These are phyloP conservation scores for Aureobasidium zeae DNA, from an alignment of 2,329 filamentous ascomycete species.

Conservation along the genomic window DNA sequence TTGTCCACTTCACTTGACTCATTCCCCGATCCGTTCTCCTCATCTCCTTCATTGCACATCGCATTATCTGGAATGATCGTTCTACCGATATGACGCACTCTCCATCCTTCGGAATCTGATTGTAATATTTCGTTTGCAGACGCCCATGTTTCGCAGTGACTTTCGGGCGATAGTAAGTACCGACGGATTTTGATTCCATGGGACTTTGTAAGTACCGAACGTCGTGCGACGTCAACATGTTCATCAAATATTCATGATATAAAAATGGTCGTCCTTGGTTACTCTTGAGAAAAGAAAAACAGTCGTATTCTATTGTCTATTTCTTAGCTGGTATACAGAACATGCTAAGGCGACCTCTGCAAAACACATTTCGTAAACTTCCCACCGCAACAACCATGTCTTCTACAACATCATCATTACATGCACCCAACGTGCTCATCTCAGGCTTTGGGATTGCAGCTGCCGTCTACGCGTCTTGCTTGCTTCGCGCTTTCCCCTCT, in stretches of 20 bases:
- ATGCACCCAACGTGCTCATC: constrained; percentile 27
- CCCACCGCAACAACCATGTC: not conserved
- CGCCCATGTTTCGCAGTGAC: not conserved
- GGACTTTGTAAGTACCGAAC: constrained; percentile 5
- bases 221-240: not conserved
- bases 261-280: not conserved
- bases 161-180: constrained; percentile 5
- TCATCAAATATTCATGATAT: not conserved
- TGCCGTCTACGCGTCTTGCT: constrained; percentile 29
- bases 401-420: constrained; percentile 15
- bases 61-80: too few relatives aligned
- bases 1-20: too few relatives aligned
- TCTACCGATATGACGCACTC: not conserved
- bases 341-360: too few relatives aligned
- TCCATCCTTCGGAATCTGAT: not conserved
- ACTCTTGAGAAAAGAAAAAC: not conserved
- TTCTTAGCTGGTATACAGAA: too few relatives aligned
- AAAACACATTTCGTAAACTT: not conserved
- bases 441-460: constrained; percentile 32
- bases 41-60: too few relatives aligned
- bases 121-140: not conserved
- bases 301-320: too few relatives aligned
- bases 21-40: too few relatives aligned
- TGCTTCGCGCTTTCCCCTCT: constrained; percentile 25
- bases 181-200: constrained; percentile 5